Evolutionary conservation across 345 rosid genomes (phyloP), one percentile per base, ranked within the genome.

Genomic region (Linum tenue): DNA sequence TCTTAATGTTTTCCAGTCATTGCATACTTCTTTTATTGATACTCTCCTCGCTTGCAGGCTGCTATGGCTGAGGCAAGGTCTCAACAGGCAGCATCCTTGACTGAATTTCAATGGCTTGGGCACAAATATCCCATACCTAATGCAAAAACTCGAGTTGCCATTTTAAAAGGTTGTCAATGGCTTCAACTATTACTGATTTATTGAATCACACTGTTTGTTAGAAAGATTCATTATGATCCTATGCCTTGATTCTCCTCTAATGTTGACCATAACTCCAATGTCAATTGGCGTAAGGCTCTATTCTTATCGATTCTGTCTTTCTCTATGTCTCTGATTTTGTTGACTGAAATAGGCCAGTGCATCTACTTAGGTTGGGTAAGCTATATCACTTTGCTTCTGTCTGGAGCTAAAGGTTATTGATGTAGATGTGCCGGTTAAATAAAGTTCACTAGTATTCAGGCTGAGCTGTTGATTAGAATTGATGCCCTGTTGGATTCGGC

Each of bases 11-110:
- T n/a, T 38, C 50, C 2, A 8, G 37, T 40, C 36, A 59, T 11
- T 51, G 7, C 2, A 22, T 53, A 40, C 41, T 53, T 7, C 11
- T 22, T 50, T 16, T 41, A n/a, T 39, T 57, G 38, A 14, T 37
- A 5, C 17, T 57, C 15, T 36, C 42, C 53, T 69, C 62, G 31
- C 71, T 73, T 64, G 68, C 77, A 95, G 99, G 99, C 92, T 76
- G 99, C 78, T 67, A 86, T 91, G 92, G 92, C 92, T 15, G 99
- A 91, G 81, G 99, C 95, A 64, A 91, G 97, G 80, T 84, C 96
- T 65, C 96, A 95, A 70, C 99, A 95, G 74, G 97, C 97, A 62
- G 95, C 96, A 69, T 91, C 97, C 14, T 74, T 95, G 81, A 95
- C 96, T 8, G 97, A 95, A 84, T 86, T 95, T 69, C 80, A 79